Evolutionary conservation across 495 filamentous ascomycete species (phyloP), one percentile per base, ranked within the genome.

Genomic region (Penicillium simplicissimum): DNA sequence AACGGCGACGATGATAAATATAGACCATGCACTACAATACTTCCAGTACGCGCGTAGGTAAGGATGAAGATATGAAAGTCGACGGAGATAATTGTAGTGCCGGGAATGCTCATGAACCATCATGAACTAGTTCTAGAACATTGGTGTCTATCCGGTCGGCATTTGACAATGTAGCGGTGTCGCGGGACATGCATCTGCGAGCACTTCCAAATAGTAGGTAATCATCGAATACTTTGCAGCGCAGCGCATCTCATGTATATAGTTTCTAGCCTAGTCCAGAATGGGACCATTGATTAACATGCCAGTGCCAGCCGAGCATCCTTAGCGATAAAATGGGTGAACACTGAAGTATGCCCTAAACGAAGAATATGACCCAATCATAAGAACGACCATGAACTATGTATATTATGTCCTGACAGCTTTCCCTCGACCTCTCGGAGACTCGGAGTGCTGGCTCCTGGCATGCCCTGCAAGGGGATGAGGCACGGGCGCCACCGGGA

Each of bases 401-500:
- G n/a, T n/a, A n/a, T n/a, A n/a, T 8, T 42, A 1, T 8, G 23
- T 8, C 15, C 45, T 49, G 23, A 31, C 23, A 31, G 23, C 11
- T 31, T 8, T 42, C 21, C 43, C 9, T 31, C 14, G 45, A 28
- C 21, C 21, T 21, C 3, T 31, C 28, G 45, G 14, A 13, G 45
- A 10, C 3, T 31, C 28, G 45, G 14, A 13, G 45, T 49, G 45
- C 2, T 2, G 42, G 45, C 13, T 48, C 21, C 21, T 48, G 9
- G 19, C 14, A 28, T 28, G 21, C 45, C 55, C 55, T 58, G 55
- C 55, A 49, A 28, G 25, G 2, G 23, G 23, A 25, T 25, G 14
- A 45, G 51, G 28, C 51, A 38, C 13, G 34, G 33, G 36, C 36
- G 36, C 11, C 28, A 45, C 31, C 65, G 69, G 69, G 31, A 67